Conservation (phyloP, 768 basidiomycete species). For the Pisolithus tinctorius region DNA sequence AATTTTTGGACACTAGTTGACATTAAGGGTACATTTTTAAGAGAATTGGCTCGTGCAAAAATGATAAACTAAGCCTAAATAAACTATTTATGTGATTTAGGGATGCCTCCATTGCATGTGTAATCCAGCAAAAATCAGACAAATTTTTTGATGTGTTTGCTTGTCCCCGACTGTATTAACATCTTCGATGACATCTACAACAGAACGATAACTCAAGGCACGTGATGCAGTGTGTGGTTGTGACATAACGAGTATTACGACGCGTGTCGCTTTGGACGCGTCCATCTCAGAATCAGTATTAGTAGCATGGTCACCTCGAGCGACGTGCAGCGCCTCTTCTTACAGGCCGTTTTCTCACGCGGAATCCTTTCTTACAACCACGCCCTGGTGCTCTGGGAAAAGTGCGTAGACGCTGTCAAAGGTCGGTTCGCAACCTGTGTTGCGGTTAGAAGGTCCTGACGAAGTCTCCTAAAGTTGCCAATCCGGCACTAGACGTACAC, state of each 20-base stretch:
- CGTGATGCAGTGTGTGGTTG: not conserved
- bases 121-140: too few relatives aligned
- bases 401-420: constrained; percentile 61
- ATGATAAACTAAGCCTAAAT: too few relatives aligned
- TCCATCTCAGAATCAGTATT: constrained; percentile 12
- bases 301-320: constrained; percentile 35
- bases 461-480: constrained; percentile 37
- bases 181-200: too few relatives aligned
- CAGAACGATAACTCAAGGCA: not conserved
- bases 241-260: not conserved
- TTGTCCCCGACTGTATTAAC: too few relatives aligned
- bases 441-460: not conserved
- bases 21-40: too few relatives aligned
- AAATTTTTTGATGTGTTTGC: too few relatives aligned
- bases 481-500: constrained; percentile 42
- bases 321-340: constrained; percentile 71
- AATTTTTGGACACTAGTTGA: too few relatives aligned
- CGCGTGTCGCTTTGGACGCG: not conserved
- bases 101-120: too few relatives aligned
- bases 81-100: too few relatives aligned
- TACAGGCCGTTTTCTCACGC: constrained; percentile 73
- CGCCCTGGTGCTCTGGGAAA: constrained; percentile 59
- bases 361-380: constrained; percentile 59
- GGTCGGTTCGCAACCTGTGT: constrained; percentile 32
- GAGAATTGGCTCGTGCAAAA: too few relatives aligned